Evolutionary conservation across 345 rosid species (phyloP).

Genomic region (Gossypium ekmanianum): DNA sequence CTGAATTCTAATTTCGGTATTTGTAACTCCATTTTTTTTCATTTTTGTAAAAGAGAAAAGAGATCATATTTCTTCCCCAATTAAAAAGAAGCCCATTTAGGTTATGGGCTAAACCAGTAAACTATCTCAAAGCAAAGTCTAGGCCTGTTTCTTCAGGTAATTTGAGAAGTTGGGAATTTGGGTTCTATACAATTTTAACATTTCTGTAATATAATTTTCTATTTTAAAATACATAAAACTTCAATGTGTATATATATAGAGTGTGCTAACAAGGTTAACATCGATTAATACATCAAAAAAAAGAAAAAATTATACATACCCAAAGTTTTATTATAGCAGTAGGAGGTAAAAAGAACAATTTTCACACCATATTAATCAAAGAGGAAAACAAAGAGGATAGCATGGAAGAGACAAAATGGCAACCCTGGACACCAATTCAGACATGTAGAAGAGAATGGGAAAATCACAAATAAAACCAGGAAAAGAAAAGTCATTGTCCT

Average conservation of each 20-base stretch:
- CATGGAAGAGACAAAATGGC: neutral
- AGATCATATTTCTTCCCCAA: neutral
- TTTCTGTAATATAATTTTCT: no score
- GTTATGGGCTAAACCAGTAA: neutral
- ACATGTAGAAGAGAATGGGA: neutral
- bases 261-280: neutral
- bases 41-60: no score
- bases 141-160: neutral
- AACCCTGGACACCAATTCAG: slow-evolving; percentile 1
- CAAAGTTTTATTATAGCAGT: neutral
- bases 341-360: neutral
- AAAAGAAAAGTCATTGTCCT: neutral
- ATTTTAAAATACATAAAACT: no score
- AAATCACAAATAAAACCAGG: neutral
- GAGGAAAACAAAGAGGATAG: neutral
- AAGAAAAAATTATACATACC: neutral
- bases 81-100: neutral
- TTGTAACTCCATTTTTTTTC: no score
- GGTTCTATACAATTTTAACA: no score
- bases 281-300: neutral
- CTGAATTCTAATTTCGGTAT: no score
- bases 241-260: neutral
- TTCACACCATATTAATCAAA: slow-evolving; percentile 7
- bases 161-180: neutral
- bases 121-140: neutral